A percentile compares a stretch with the other conserved stretches of the same genome.
phyloP scores from a whole-genome alignment of 306 rosid genomes.

The Sophora flavescens region DNA sequence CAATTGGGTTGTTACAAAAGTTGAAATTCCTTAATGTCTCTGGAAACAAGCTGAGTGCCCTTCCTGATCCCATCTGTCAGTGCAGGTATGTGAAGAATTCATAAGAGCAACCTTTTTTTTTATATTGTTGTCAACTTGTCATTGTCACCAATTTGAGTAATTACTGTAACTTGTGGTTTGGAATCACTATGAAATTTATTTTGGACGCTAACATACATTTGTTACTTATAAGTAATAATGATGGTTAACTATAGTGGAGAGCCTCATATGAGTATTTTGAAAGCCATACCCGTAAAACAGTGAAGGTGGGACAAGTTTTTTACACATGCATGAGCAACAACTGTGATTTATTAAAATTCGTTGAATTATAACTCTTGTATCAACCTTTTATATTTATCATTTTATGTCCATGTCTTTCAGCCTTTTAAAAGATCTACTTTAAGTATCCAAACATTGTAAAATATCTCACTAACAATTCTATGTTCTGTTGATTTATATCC shows the following conservation, averaged over 20 bases:
- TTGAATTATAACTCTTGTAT: background rate
- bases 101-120: background rate
- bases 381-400: constrained; percentile 11
- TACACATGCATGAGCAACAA: background rate
- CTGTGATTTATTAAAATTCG: constrained; percentile 9
- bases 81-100: constrained; percentile 70
- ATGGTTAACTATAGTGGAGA: constrained; percentile 22
- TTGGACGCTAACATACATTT: background rate
- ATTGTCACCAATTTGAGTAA: constrained; percentile 1
- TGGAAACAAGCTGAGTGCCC: constrained; percentile 75
- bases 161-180: constrained; percentile 13
- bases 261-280: constrained; percentile 22
- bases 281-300: constrained; percentile 5
- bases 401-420: constrained; percentile 6
- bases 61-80: constrained; percentile 86
- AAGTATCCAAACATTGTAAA: constrained; percentile 5
- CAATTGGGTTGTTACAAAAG: constrained; percentile 83
- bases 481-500: constrained; percentile 30
- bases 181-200: constrained; percentile 12
- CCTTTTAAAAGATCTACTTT: background rate
- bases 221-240: no score
- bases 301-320: constrained; percentile 8
- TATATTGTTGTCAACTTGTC: background rate
- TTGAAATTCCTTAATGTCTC: constrained; percentile 79
- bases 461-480: background rate